A percentile compares a stretch with the other conserved stretches of the same genome.
Evolutionary conservation across 2,329 filamentous ascomycete genomes (phyloP).

Genomic region (Colletotrichum sp.): DNA sequence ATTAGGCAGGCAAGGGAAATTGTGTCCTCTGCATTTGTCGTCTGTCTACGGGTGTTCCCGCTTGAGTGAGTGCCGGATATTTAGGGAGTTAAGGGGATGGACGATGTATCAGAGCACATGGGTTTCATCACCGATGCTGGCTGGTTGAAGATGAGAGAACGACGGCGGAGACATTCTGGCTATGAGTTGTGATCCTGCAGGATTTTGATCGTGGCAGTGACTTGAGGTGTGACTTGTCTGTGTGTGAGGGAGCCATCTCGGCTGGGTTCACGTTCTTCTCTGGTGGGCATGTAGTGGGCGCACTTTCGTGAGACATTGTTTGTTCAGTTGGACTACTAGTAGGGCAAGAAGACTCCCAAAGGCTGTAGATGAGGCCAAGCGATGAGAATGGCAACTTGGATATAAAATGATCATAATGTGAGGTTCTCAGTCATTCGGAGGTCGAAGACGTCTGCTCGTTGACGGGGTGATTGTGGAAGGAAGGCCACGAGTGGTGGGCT

Average conservation of each 20-base stretch:
- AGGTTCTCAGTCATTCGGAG: background rate
- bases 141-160: background rate
- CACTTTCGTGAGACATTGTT: background rate
- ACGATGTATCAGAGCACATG: fast-evolving
- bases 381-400: no score
- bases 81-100: background rate
- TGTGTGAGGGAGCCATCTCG: no score
- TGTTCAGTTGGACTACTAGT: background rate
- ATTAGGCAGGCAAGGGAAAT: background rate
- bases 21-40: no score
- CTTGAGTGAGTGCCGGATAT: background rate
- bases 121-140: background rate
- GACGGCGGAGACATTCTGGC: background rate
- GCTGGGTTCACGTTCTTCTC: no score
- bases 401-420: background rate
- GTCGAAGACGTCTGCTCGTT: background rate
- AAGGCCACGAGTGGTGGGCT: background rate
- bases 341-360: background rate
- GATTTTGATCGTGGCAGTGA: fast-evolving
- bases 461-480: background rate
- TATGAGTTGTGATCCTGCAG: background rate
- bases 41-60: background rate
- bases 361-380: background rate
- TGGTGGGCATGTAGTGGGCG: background rate
- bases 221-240: background rate